These are phyloP conservation scores for Diaporthe citriasiana DNA, from an alignment of 2,329 filamentous ascomycete genomes.

Conservation along the genomic window DNA sequence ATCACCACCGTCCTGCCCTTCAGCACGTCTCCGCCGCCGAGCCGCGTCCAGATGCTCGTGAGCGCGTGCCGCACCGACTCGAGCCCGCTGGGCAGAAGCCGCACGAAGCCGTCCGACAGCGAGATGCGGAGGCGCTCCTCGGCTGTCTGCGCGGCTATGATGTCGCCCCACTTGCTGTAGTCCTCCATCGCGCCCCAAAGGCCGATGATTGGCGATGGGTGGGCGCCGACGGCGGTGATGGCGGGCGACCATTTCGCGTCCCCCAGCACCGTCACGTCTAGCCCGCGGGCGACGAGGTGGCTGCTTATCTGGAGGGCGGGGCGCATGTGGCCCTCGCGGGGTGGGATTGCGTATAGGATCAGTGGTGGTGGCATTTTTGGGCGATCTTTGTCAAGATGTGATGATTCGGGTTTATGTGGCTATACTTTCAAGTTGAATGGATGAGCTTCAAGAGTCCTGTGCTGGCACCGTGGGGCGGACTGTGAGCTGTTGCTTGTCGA, in stretches of 20 bases:
- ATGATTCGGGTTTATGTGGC: background rate
- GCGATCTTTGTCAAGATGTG: background rate
- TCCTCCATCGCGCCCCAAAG: constrained; percentile 29
- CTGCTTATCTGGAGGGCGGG: constrained; percentile 38
- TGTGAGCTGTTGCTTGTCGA: background rate
- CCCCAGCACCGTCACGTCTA: constrained; percentile 33
- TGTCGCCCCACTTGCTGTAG: constrained; percentile 14
- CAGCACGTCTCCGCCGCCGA: background rate
- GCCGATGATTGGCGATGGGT: constrained; percentile 28
- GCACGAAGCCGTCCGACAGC: constrained; percentile 22
- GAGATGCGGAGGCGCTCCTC: constrained; percentile 26
- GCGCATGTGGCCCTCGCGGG: constrained; percentile 37
- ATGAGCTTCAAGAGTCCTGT: no score
- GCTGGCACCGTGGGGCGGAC: no score
- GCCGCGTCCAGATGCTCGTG: background rate
- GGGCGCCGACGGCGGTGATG: constrained; percentile 30
- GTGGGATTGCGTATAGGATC: constrained; percentile 32
- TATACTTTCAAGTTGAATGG: no score
- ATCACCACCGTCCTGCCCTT: constrained; percentile 11
- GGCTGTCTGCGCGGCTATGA: constrained; percentile 1
- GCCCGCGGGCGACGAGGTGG: constrained; percentile 32
- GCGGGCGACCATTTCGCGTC: constrained; percentile 18
- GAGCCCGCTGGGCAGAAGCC: constrained; percentile 35
- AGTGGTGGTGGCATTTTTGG: constrained; percentile 17
- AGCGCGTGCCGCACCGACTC: constrained; percentile 33